A percentile compares a stretch with the other conserved stretches of the same genome.
Evolutionary conservation across 306 rosid species (phyloP).

Genomic region (Erythrophleum fordii): DNA sequence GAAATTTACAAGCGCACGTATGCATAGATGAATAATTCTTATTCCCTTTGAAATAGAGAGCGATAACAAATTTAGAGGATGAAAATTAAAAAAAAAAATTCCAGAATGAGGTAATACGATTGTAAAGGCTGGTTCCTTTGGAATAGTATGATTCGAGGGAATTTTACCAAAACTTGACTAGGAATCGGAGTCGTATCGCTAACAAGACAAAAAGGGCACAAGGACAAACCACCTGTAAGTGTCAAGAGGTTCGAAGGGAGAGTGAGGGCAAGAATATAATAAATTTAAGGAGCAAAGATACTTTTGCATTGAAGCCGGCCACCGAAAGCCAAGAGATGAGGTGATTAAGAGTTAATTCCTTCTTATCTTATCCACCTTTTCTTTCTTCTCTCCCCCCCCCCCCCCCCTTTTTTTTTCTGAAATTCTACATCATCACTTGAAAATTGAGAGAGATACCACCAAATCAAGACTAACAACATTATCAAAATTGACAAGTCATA

Average conservation of each 20-base stretch:
- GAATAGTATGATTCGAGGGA: constrained; percentile 20
- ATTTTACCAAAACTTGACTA: constrained; percentile 32
- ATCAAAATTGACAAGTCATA: not conserved
- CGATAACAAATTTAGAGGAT: constrained; percentile 26
- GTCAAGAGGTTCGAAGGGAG: constrained; percentile 8
- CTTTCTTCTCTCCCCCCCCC: not conserved
- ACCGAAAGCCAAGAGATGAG: constrained; percentile 14
- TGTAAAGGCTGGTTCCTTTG: constrained; percentile 9
- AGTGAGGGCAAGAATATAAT: not conserved
- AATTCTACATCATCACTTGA: not conserved
- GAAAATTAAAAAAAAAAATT: not conserved
- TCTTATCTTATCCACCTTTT: not conserved
- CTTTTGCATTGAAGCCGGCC: not conserved
- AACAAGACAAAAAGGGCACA: constrained; percentile 5
- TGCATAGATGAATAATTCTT: constrained; percentile 25
- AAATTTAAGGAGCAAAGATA: not conserved
- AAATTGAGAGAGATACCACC: constrained; percentile 23
- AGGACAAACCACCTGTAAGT: constrained; percentile 14
- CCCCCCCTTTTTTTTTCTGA: not conserved
- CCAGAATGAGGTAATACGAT: constrained; percentile 16
- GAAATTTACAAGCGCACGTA: not conserved
- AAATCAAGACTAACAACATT: not conserved
- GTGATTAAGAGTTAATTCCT: not conserved
- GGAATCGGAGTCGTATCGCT: constrained; percentile 1
- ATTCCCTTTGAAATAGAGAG: constrained; percentile 15